phyloP scores from a whole-genome alignment of 2,329 filamentous ascomycete species.

The Hansfordia pulvinata region DNA sequence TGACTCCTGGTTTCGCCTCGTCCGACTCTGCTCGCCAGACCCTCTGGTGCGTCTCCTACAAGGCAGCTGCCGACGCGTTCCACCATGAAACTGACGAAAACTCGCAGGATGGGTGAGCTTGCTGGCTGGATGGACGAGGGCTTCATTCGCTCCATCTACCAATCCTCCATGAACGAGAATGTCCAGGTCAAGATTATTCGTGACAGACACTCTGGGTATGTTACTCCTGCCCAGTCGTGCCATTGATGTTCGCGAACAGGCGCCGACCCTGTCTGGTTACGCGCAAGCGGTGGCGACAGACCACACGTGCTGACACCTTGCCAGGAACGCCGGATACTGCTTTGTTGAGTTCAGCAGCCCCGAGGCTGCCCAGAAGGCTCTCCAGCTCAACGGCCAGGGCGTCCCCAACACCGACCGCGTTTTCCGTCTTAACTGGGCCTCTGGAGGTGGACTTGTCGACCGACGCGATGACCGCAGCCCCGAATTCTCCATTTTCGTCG shows the following conservation, averaged over 20 bases:
- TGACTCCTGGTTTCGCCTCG: conserved; percentile 13
- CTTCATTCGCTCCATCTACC: conserved; percentile 88
- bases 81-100: conserved; percentile 4
- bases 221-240: conserved; percentile 2
- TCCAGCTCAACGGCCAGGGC: conserved; percentile 74
- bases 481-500: conserved; percentile 95
- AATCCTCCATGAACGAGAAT: conserved; percentile 77
- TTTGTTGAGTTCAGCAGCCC: conserved; percentile 85
- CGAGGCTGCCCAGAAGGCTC: conserved; percentile 79
- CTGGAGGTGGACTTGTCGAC: conserved; percentile 87
- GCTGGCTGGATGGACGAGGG: conserved; percentile 99
- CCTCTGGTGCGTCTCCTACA: conserved; percentile 30
- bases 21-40: conserved; percentile 39
- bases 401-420: conserved; percentile 90
- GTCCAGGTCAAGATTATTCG: conserved; percentile 99
- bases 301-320: conserved; percentile 11
- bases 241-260: too few relatives aligned
- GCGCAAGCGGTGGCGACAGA: too few relatives aligned
- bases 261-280: too few relatives aligned
- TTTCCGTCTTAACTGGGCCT: conserved; percentile 99
- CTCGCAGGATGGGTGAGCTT: conserved; percentile 90
- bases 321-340: conserved; percentile 92
- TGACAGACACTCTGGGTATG: conserved; percentile 93
- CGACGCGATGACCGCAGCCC: conserved; percentile 91
- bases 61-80: not conserved